Conservation (phyloP, 2,329 filamentous ascomycete species). For the Cytospora mali region DNA sequence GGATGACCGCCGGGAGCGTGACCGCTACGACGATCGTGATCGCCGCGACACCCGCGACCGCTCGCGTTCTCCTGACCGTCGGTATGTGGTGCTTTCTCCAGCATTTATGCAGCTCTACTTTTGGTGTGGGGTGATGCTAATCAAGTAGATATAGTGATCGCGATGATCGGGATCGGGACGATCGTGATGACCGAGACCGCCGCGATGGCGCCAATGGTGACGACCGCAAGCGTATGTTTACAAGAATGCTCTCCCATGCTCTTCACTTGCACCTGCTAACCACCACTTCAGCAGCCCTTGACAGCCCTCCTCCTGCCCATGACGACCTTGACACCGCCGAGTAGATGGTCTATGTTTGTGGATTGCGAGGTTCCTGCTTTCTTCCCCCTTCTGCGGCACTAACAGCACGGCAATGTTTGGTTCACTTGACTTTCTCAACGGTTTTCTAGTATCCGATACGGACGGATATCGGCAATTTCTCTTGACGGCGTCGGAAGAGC, state of each 20-base stretch:
- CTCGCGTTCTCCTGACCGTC: conserved; percentile 69
- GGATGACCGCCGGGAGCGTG: conserved; percentile 81
- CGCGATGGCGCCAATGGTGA: conserved; percentile 82
- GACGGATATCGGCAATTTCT: conserved; percentile 19
- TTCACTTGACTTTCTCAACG: conserved; percentile 27
- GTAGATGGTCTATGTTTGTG: conserved; percentile 40
- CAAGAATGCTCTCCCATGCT: conserved; percentile 32
- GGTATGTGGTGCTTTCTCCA: conserved; percentile 43
- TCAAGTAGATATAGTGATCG: conserved; percentile 44
- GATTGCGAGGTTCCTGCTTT: conserved; percentile 27
- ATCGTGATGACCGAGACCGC: conserved; percentile 72
- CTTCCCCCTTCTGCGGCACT: conserved; percentile 27
- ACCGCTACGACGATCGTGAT: conserved; percentile 77
- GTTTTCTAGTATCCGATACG: conserved; percentile 29
- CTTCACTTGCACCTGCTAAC: conserved; percentile 38
- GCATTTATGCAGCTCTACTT: conserved; percentile 22
- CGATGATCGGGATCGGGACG: conserved; percentile 60
- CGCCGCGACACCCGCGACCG: conserved; percentile 73
- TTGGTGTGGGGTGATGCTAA: conserved; percentile 48
- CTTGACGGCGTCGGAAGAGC: conserved; percentile 24
- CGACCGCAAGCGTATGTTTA: conserved; percentile 78
- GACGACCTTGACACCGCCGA: conserved; percentile 97
- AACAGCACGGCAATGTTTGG: conserved; percentile 28
- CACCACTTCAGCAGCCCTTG: conserved; percentile 52
- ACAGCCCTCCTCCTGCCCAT: conserved; percentile 80